phyloP scores from a whole-genome alignment of 2,329 filamentous ascomycete genomes.

The Dactylonectria estremocensis region DNA sequence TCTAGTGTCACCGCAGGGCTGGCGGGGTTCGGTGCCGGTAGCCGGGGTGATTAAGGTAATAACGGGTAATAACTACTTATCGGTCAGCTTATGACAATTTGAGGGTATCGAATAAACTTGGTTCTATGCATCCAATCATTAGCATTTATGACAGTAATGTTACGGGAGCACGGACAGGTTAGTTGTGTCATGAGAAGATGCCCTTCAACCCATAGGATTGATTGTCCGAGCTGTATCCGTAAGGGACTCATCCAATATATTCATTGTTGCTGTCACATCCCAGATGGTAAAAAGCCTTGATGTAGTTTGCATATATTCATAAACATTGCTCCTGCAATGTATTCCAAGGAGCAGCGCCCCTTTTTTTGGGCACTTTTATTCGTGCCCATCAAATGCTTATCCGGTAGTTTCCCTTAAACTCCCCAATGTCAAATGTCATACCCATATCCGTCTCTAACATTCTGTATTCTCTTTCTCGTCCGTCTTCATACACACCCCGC shows the following conservation, averaged over 20 bases:
- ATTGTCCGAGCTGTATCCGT: too few relatives aligned
- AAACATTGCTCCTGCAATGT: background rate
- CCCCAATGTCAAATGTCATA: conserved; percentile 20
- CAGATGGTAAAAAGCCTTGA: background rate
- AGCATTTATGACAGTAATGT: too few relatives aligned
- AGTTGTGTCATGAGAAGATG: too few relatives aligned
- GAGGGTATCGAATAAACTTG: background rate
- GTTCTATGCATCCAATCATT: too few relatives aligned
- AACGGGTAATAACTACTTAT: too few relatives aligned
- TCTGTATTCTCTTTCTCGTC: conserved; percentile 2
- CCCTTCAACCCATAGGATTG: too few relatives aligned
- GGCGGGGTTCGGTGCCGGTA: conserved; percentile 18
- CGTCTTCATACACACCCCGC: background rate
- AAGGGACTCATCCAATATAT: too few relatives aligned
- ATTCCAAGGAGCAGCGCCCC: background rate
- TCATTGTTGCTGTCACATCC: background rate
- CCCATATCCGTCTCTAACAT: conserved; percentile 6
- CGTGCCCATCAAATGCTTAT: conserved; percentile 25
- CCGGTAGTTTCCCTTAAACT: conserved; percentile 29
- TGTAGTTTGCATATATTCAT: conserved; percentile 6
- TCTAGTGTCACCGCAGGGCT: conserved; percentile 40
- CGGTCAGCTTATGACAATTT: too few relatives aligned
- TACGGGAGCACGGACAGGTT: too few relatives aligned
- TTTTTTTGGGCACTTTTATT: conserved; percentile 2
- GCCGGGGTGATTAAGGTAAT: conserved; percentile 5